A percentile compares a stretch with the other conserved stretches of the same genome.
Conservation (phyloP, 768 basidiomycete genomes). For the Suillus brevipes region DNA sequence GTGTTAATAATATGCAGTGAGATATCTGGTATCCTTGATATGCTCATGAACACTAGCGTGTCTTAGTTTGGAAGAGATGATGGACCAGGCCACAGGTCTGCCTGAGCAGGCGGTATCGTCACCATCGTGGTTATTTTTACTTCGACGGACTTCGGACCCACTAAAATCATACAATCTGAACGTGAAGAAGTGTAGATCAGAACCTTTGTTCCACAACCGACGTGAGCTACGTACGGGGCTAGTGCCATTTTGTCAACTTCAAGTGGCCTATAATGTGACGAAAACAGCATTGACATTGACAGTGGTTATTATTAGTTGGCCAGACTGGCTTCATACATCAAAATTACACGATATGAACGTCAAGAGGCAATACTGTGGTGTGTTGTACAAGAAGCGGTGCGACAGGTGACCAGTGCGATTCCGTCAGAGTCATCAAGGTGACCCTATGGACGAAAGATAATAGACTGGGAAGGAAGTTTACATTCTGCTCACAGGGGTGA, state of each 20-base stretch:
- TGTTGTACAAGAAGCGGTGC: background rate
- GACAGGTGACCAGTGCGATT: background rate
- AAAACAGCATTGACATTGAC: background rate
- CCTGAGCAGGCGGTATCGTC: background rate
- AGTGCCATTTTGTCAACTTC: background rate
- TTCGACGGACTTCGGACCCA: background rate
- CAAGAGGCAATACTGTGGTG: background rate
- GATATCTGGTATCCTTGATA: background rate
- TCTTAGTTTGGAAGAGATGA: background rate
- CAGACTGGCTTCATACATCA: background rate
- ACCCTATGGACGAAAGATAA: background rate
- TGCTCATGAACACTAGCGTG: background rate
- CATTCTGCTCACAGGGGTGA: background rate
- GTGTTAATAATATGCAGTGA: constrained; percentile 43
- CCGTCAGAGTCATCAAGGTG: background rate
- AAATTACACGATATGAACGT: background rate
- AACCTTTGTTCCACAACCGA: background rate
- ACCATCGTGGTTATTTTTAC: background rate
- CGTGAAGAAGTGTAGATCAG: background rate
- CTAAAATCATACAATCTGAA: background rate
- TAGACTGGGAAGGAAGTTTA: background rate
- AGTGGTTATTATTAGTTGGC: background rate
- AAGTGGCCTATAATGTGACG: background rate
- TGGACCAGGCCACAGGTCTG: background rate
- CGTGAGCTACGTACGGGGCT: background rate